phyloP scores from a whole-genome alignment of 1,284 basidiomycete genomes.

The Spongiforma sp. region DNA sequence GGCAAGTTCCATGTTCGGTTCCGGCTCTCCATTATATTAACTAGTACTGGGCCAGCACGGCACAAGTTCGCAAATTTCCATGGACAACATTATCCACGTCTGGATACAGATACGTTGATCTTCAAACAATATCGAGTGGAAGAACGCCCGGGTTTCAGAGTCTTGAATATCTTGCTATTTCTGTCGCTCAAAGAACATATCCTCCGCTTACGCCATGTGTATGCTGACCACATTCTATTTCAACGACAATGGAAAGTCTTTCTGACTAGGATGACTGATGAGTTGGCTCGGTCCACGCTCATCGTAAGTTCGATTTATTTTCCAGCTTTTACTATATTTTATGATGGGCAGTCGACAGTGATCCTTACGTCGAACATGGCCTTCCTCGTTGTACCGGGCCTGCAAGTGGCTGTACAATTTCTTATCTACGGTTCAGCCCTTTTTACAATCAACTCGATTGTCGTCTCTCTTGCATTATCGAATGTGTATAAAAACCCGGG shows the following conservation, averaged over 20 bases:
- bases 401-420: slow-evolving; percentile 4
- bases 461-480: slow-evolving; percentile 23
- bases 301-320: slow-evolving; percentile 42
- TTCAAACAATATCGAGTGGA: slow-evolving; percentile 18
- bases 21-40: no score
- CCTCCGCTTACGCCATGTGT: slow-evolving; percentile 24
- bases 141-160: slow-evolving; percentile 2
- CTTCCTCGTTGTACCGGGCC: slow-evolving; percentile 23
- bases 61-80: slow-evolving; percentile 23
- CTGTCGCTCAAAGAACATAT: slow-evolving; percentile 16
- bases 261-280: slow-evolving; percentile 47
- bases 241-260: slow-evolving; percentile 37
- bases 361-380: slow-evolving; percentile 25
- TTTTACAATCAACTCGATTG: slow-evolving; percentile 18
- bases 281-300: slow-evolving; percentile 57
- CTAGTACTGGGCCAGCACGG: slow-evolving; percentile 12
- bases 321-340: background rate
- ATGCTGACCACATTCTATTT: slow-evolving; percentile 29
- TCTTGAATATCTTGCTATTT: slow-evolving; percentile 18
- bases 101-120: slow-evolving; percentile 18
- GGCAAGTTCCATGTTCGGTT: slow-evolving; percentile 13
- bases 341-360: slow-evolving; percentile 26
- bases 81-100: slow-evolving; percentile 17
- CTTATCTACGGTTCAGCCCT: slow-evolving; percentile 20
- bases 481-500: slow-evolving; percentile 15